Base-by-base conservation (phyloP, 345 rosid species). In the Barbarea vulgaris region DNA sequence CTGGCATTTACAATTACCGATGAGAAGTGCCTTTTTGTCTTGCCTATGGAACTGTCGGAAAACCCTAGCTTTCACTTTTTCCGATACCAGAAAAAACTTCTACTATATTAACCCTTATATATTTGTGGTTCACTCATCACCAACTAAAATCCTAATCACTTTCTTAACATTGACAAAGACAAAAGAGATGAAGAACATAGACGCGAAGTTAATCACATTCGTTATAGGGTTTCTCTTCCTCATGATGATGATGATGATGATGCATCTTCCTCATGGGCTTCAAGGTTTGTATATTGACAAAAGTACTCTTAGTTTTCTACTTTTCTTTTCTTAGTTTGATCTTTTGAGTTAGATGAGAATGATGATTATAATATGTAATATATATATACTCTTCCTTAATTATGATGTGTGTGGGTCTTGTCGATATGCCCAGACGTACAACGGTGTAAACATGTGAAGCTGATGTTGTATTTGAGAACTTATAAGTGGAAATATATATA, bases 21-120 rank as follows among this genome's bases (percentile, higher is more conserved):
- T 64, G 72, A 37, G 48, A 71, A 65, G 50, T 50, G 7, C 7
- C 81, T 77, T 77, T 77, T 77, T 77, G 73, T 72, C 73, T 77
- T 77, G 73, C 81, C 77, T 77, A 77, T 65, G 77, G 63, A 71
- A 48, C 12, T 77, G 77, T 77, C 73, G 81, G 77, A 55, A 77
- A 71, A 57, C 73, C 81, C 81, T 77, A 77, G 73, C 77, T 71
- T 41, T 67, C 48, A 72, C 77, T 37, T 70, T 70, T 19, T 36
- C 6, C 7, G 36, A 57, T 15, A 55, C 36, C 10, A 19, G 33
- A 64, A 34, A 8, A 34, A 1, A 9, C 33, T 5, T 27, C 53
- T 59, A 76, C 63, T 15, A 14, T 48, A 44, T 17, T 17, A n/a
- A 7, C 41, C 11, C 30, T 30, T 51, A 15, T 62, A 17, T 33